These are phyloP conservation scores for Uncinocarpus reesii DNA, from an alignment of 2,329 filamentous ascomycete genomes.

Conservation along the genomic window DNA sequence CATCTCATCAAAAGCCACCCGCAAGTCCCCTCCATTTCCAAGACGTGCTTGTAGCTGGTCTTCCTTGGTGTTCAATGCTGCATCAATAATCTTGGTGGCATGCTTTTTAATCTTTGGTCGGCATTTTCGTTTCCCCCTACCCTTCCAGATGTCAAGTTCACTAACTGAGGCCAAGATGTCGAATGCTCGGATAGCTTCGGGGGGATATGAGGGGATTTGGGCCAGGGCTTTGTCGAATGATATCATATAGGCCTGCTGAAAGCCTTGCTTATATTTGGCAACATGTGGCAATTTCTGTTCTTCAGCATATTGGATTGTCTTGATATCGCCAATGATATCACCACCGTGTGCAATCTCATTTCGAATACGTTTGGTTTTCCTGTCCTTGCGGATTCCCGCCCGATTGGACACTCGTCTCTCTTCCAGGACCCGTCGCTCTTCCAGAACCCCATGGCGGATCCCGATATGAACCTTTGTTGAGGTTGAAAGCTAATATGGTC, in stretches of 20 bases:
- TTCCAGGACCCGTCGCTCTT: conserved; percentile 12
- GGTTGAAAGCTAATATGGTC: conserved; percentile 8
- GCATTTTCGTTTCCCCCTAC: background rate
- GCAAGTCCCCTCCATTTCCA: conserved; percentile 8
- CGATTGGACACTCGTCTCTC: conserved; percentile 7
- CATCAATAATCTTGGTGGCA: conserved; percentile 6
- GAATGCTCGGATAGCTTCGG: conserved; percentile 9
- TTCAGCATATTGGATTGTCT: conserved; percentile 6
- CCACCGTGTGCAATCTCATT: conserved; percentile 12
- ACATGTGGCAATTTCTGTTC: background rate
- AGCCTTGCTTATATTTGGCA: conserved; percentile 12
- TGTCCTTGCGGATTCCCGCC: background rate
- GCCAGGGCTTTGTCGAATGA: conserved; percentile 8
- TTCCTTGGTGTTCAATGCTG: conserved; percentile 6
- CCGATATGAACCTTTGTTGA: conserved; percentile 5
- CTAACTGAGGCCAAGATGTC: conserved; percentile 7
- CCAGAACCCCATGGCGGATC: conserved; percentile 10
- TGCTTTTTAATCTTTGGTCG: background rate
- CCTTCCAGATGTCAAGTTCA: conserved; percentile 6
- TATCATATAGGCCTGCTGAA: conserved; percentile 9
- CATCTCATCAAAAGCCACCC: conserved; percentile 4
- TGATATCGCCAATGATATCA: conserved; percentile 14
- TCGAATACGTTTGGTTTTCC: conserved; percentile 2
- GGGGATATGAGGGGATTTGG: conserved; percentile 4
- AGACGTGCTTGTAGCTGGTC: conserved; percentile 7